These are phyloP conservation scores for Volvariella volvacea DNA, from an alignment of 1,284 basidiomycete genomes.

Conservation along the genomic window DNA sequence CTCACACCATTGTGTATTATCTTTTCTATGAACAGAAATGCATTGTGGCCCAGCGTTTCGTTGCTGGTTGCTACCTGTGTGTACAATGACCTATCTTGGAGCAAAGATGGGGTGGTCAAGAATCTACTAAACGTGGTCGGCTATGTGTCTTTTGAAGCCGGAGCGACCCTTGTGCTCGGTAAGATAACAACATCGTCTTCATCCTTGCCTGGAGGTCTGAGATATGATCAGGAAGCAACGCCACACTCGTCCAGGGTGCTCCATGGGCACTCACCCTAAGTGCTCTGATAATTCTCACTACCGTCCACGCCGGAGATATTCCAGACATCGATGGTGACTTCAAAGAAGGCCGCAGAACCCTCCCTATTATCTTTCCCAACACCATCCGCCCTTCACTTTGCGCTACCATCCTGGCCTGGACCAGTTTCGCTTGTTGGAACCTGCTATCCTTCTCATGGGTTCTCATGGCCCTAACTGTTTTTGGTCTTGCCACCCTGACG, in stretches of 20 bases:
- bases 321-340: slow-evolving; percentile 32
- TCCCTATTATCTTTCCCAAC: slow-evolving; percentile 28
- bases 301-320: slow-evolving; percentile 32
- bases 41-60: slow-evolving; percentile 3
- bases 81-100: slow-evolving; percentile 28
- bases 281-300: slow-evolving; percentile 20
- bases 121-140: slow-evolving; percentile 29
- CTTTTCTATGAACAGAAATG: slow-evolving; percentile 19
- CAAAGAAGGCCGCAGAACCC: slow-evolving; percentile 27
- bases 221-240: too few species aligned
- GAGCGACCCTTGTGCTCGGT: slow-evolving; percentile 22
- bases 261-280: slow-evolving; percentile 17
- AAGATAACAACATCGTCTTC: slow-evolving; percentile 10
- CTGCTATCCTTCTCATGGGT: not conserved
- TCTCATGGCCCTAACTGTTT: not conserved
- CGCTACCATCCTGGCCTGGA: not conserved
- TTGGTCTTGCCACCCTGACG: too few species aligned
- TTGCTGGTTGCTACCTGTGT: slow-evolving; percentile 6
- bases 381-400: slow-evolving; percentile 17
- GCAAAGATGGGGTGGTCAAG: slow-evolving; percentile 26
- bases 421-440: not conserved
- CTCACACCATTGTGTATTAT: slow-evolving; percentile 18
- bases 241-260: too few species aligned
- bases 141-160: slow-evolving; percentile 19
- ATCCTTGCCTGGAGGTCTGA: slow-evolving; percentile 9